A percentile compares a stretch with the other conserved stretches of the same genome.
phyloP scores from a whole-genome alignment of 306 rosid genomes.

The Vigna trinervia region DNA sequence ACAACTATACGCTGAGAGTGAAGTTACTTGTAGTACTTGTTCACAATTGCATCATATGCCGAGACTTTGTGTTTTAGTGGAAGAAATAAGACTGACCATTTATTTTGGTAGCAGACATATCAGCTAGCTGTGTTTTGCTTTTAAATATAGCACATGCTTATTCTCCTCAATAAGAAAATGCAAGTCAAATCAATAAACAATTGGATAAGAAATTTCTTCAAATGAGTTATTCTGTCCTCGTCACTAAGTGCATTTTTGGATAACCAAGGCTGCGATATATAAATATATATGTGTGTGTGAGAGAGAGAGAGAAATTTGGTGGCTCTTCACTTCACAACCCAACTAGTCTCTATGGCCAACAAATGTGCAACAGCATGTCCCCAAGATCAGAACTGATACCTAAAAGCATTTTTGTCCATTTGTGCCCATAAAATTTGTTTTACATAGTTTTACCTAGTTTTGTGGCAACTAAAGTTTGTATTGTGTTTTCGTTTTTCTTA shows the following conservation, averaged over 20 bases:
- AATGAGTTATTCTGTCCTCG: neutral
- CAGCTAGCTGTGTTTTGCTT: neutral
- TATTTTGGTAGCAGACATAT: neutral
- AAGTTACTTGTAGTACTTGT: conserved; percentile 39
- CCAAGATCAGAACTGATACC: too few species aligned
- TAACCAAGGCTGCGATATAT: neutral
- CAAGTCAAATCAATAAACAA: conserved; percentile 16
- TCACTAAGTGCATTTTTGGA: conserved; percentile 31
- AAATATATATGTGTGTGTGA: too few species aligned
- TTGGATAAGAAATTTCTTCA: neutral
- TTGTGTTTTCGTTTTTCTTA: too few species aligned
- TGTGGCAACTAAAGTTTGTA: too few species aligned
- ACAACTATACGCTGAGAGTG: neutral
- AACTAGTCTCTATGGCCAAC: too few species aligned
- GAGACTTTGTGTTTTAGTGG: neutral
- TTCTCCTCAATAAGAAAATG: neutral
- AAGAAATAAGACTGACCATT: neutral
- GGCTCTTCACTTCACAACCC: conserved; percentile 4
- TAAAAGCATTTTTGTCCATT: too few species aligned
- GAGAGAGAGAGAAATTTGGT: neutral
- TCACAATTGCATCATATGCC: conserved; percentile 8
- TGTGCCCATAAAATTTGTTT: too few species aligned
- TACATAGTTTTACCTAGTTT: too few species aligned
- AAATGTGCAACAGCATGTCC: too few species aligned
- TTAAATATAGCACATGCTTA: conserved; percentile 10